phyloP scores from a whole-genome alignment of 306 rosid genomes.

The Gynostemma pentaphyllum region DNA sequence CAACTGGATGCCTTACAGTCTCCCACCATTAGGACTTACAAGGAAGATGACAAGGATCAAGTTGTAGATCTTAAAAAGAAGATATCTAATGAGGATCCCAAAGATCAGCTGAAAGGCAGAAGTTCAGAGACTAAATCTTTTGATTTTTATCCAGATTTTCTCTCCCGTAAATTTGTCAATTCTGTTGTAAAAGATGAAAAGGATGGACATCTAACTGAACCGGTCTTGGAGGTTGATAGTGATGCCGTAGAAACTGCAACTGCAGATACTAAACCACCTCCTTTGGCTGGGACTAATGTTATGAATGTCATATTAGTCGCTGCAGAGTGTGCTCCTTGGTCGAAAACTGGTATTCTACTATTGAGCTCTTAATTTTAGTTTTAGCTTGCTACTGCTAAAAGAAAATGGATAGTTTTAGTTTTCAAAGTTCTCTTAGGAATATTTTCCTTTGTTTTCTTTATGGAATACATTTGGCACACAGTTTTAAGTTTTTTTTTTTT shows the following conservation, averaged over 20 bases:
- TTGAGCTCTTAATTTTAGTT: too few species aligned
- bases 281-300: conserved; percentile 80
- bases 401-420: background rate
- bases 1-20: conserved; percentile 20
- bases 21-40: conserved; percentile 14
- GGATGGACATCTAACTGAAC: background rate
- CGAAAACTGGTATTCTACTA: conserved; percentile 62
- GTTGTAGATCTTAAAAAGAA: conserved; percentile 19
- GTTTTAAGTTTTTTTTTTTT: background rate
- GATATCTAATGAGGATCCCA: conserved; percentile 3
- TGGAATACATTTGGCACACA: background rate
- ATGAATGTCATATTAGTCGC: conserved; percentile 82
- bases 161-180: background rate
- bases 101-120: background rate
- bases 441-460: background rate
- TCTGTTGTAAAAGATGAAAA: background rate
- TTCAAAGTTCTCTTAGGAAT: background rate
- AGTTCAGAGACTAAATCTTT: background rate
- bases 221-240: conserved; percentile 9
- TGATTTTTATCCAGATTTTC: background rate
- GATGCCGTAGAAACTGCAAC: conserved; percentile 15
- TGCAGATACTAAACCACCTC: conserved; percentile 38
- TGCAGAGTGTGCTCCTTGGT: conserved; percentile 90
- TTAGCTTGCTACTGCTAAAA: too few species aligned
- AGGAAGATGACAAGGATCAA: conserved; percentile 22